phyloP scores from a whole-genome alignment of 768 basidiomycete genomes.

The Naganishia friedmannii region DNA sequence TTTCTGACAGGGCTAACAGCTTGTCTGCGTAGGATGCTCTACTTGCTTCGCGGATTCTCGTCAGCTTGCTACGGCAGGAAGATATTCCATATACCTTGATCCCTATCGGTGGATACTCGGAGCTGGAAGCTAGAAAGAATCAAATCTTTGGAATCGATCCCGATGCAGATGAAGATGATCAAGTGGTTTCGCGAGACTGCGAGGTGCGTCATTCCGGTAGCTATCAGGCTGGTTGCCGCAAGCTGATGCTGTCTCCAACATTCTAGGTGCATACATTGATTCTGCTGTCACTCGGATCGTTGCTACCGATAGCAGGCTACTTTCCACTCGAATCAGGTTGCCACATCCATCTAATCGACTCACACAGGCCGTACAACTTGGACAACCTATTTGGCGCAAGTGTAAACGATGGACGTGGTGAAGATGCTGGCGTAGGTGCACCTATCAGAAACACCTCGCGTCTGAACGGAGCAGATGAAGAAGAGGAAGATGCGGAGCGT shows the following conservation, averaged over 20 bases:
- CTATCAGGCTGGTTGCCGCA: not conserved
- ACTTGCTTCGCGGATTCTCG: constrained; percentile 85
- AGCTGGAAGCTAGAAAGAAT: constrained; percentile 65
- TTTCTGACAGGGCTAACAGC: not conserved
- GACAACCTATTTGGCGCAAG: constrained; percentile 69
- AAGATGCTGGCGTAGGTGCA: constrained; percentile 49
- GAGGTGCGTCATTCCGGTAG: constrained; percentile 21
- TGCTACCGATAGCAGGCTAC: constrained; percentile 72
- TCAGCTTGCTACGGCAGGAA: constrained; percentile 84
- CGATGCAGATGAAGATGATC: constrained; percentile 15
- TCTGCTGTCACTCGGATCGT: constrained; percentile 85
- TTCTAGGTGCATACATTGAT: constrained; percentile 69
- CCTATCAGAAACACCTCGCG: not conserved
- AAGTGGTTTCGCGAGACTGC: constrained; percentile 15
- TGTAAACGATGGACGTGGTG: constrained; percentile 36
- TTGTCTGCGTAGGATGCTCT: constrained; percentile 63
- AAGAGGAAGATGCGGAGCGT: constrained; percentile 38
- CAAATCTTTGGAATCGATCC: constrained; percentile 62
- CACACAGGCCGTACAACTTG: constrained; percentile 83
- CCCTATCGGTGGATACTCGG: constrained; percentile 79
- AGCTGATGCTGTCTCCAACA: not conserved
- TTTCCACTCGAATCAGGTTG: constrained; percentile 53
- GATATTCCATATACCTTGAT: constrained; percentile 85
- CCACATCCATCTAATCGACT: constrained; percentile 91
- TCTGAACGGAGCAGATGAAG: constrained; percentile 30